Evolutionary conservation across 345 rosid species (phyloP), one percentile per base, ranked within the genome.

Genomic region (Camelina laxa): DNA sequence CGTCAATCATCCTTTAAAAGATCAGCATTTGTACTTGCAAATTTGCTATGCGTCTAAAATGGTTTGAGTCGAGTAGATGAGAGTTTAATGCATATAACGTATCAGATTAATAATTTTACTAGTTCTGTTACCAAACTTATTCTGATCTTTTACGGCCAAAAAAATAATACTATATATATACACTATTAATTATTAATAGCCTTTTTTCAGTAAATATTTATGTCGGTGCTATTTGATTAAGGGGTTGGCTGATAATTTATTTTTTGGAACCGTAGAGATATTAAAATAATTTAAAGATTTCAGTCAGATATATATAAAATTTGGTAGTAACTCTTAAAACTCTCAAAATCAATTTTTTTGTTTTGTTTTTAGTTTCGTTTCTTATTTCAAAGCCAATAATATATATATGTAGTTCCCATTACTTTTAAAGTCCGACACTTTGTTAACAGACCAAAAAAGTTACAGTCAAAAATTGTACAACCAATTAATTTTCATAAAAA

Each of bases 11-110:
- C 42, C 42, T 38, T 10, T 3, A 38, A 21, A 51, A 27, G 21
- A 17, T 45, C 6, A 12, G 22, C 5, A 51, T 20, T 10, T 27
- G 30, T 27, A 21, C 17, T 54, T 24, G 16, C 8, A 22, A 53
- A 41, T 41, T 41, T 41, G 45, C n/a, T 4, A 41, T 22, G 59
- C 17, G 5, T 24, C 48, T 44, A 44, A 15, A 54, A 55, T 55
- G 60, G 36, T 55, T 21, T 30, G 70, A 66, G 15, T 66, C 31
- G 15, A 49, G 33, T 50, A 50, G 59, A 45, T 33, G 30, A 50
- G 59, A 66, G 33, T 13, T 14, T 19, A 31, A 31, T 31, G 22
- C 20, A 22, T 12, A 22, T 27, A 27, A 67, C 15, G 21, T 35
- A 36, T 49, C 27, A 47, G n/a, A 30, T 66, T 49, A 17, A 33